phyloP scores from a whole-genome alignment of 257 asterid genomes.

The Solanum rostratum region DNA sequence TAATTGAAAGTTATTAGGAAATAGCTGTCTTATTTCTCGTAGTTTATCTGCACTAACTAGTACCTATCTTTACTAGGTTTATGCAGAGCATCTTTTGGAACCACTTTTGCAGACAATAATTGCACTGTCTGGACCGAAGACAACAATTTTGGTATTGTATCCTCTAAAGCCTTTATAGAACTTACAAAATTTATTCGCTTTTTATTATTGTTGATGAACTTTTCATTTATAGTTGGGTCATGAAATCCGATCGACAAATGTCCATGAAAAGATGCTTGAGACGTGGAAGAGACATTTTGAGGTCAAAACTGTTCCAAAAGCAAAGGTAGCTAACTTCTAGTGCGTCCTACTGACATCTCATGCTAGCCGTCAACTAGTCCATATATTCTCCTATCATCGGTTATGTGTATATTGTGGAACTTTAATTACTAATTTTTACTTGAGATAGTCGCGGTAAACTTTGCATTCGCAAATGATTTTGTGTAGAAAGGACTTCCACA shows the following conservation, averaged over 20 bases:
- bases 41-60: neutral
- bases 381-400: neutral
- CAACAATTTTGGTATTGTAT: conserved; percentile 63
- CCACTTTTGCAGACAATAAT: conserved; percentile 84
- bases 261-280: conserved; percentile 86
- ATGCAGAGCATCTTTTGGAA: conserved; percentile 89
- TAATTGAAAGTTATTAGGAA: neutral
- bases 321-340: conserved; percentile 42
- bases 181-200: neutral
- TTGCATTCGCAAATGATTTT: neutral
- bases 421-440: neutral
- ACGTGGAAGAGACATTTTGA: conserved; percentile 66
- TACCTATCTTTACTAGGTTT: conserved; percentile 45
- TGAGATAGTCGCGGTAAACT: neutral
- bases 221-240: conserved; percentile 60
- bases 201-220: neutral
- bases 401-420: neutral
- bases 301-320: conserved; percentile 64
- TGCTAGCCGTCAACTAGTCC: neutral
- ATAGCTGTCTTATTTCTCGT: neutral
- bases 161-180: neutral
- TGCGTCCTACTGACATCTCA: neutral
- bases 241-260: conserved; percentile 89
- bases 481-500: neutral
- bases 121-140: conserved; percentile 75